phyloP scores from a whole-genome alignment of 257 asterid genomes.

The Leonotis leonurus region DNA sequence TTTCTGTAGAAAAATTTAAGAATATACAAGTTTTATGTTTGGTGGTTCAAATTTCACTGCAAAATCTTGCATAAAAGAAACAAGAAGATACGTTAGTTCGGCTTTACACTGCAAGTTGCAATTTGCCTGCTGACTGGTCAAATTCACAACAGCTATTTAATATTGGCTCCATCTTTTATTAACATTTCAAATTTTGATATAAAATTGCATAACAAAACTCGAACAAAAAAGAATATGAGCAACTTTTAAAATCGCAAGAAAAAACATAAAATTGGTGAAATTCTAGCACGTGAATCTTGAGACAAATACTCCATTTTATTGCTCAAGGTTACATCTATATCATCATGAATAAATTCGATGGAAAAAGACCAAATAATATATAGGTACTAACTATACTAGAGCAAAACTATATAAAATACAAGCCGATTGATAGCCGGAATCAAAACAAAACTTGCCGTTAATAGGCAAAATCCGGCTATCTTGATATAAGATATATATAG shows the following conservation, averaged over 20 bases:
- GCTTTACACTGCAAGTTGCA: slow-evolving; percentile 20
- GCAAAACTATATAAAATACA: not conserved
- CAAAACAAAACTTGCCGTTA: slow-evolving; percentile 60
- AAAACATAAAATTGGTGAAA: too few species aligned
- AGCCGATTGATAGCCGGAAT: slow-evolving; percentile 29
- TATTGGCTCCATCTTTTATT: slow-evolving; percentile 26
- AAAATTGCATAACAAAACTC: not conserved
- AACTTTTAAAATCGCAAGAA: not conserved
- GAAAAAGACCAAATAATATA: slow-evolving; percentile 22
- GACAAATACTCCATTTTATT: slow-evolving; percentile 17
- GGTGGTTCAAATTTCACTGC: not conserved
- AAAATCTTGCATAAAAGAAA: not conserved
- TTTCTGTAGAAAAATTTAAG: too few species aligned
- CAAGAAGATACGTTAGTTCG: not conserved
- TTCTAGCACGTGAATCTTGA: not conserved
- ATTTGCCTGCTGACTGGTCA: slow-evolving; percentile 23
- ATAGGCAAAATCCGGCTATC: slow-evolving; percentile 37
- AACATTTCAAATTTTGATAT: not conserved
- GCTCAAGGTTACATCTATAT: too few species aligned
- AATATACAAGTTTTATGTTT: not conserved
- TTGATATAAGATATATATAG: not conserved
- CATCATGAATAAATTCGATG: slow-evolving; percentile 9
- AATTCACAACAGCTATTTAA: slow-evolving; percentile 34
- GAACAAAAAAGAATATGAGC: not conserved
- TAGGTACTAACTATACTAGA: not conserved